Conservation (phyloP, 805 yeast species). For the Candida easanensis region DNA sequence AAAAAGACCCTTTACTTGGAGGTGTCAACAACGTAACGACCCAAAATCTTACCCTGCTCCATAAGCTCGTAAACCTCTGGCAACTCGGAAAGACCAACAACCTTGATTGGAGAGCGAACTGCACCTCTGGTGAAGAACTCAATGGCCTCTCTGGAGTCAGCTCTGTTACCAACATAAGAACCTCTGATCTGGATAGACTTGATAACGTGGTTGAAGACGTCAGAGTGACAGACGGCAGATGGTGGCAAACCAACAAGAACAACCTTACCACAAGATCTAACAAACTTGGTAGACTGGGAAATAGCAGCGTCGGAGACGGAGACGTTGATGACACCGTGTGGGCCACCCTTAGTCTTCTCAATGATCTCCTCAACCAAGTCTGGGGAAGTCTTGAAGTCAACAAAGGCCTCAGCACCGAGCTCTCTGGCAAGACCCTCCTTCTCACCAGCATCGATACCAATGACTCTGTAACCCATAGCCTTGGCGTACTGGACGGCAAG, state of each 20-base stretch:
- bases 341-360: conserved; percentile 63
- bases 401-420: conserved; percentile 60
- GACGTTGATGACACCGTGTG: conserved; percentile 67
- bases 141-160: conserved; percentile 74
- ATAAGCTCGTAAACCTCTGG: conserved; percentile 52
- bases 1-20: conserved; percentile 28
- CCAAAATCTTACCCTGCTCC: conserved; percentile 62
- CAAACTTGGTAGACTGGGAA: conserved; percentile 53
- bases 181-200: conserved; percentile 70
- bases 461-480: conserved; percentile 69
- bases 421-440: conserved; percentile 38
- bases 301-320: conserved; percentile 70
- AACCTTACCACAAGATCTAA: conserved; percentile 64
- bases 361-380: conserved; percentile 53
- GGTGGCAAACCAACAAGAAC: conserved; percentile 77
- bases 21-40: conserved; percentile 64
- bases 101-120: conserved; percentile 58
- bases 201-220: conserved; percentile 69
- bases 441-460: conserved; percentile 66
- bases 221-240: conserved; percentile 63
- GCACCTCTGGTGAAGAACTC: conserved; percentile 69
- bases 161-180: conserved; percentile 85
- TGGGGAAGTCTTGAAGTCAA: conserved; percentile 53
- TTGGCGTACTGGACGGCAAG: conserved; percentile 68
- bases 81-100: conserved; percentile 54